phyloP scores from a whole-genome alignment of 73 alveolate species.

The Paramecium pentaurelia region DNA sequence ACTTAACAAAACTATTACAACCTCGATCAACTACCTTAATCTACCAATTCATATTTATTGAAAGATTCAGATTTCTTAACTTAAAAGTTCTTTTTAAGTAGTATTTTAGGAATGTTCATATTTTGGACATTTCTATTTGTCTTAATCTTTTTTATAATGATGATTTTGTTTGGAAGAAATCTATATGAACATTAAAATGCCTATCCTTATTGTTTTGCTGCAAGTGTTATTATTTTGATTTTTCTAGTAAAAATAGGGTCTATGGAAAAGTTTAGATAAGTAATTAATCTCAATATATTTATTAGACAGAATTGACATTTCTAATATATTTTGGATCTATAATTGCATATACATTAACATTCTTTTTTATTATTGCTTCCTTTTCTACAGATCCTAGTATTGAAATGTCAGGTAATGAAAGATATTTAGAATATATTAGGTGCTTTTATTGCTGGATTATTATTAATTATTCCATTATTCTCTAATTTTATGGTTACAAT shows the following conservation, averaged over 20 bases:
- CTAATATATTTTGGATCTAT: background rate
- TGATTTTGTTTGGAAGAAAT: background rate
- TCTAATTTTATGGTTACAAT: background rate
- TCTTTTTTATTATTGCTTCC: background rate
- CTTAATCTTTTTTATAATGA: background rate
- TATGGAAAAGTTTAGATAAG: background rate
- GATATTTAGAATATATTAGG: background rate
- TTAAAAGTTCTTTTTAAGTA: background rate
- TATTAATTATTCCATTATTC: background rate
- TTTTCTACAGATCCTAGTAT: background rate
- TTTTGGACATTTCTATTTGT: background rate
- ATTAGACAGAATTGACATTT: background rate
- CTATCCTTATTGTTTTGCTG: background rate
- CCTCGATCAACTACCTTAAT: background rate
- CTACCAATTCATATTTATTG: background rate
- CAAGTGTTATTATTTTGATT: background rate
- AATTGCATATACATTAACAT: background rate
- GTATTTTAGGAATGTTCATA: background rate
- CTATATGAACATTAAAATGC: background rate
- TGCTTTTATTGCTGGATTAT: background rate
- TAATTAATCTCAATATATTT: background rate
- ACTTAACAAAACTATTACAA: background rate
- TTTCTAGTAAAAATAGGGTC: background rate
- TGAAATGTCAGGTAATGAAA: background rate
- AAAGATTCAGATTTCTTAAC: background rate